A percentile compares a stretch with the other conserved stretches of the same genome.
These are phyloP conservation scores for Tagetes erecta DNA, from an alignment of 129 eudicot genomes.

Conservation along the genomic window DNA sequence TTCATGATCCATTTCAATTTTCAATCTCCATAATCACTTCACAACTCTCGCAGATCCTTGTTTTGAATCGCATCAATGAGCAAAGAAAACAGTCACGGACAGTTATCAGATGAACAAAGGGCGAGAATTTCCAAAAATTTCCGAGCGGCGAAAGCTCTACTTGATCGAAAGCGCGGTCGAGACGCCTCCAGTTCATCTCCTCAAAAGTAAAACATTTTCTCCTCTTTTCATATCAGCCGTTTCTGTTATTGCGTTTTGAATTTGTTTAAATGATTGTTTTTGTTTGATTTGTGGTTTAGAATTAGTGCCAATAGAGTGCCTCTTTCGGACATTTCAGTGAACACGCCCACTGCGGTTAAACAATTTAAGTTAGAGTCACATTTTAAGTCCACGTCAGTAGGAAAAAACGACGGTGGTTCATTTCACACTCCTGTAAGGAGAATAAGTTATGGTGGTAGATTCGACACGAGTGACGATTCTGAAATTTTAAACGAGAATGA, in stretches of 20 bases:
- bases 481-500: constrained; percentile 3
- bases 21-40: constrained; percentile 15
- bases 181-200: constrained; percentile 21
- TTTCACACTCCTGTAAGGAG: constrained; percentile 36
- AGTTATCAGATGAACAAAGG: constrained; percentile 69
- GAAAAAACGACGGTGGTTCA: constrained; percentile 20
- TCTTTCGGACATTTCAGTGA: constrained; percentile 52
- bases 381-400: constrained; percentile 2
- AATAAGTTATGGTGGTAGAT: constrained; percentile 12
- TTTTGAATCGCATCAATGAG: constrained; percentile 16
- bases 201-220: constrained; percentile 39
- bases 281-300: constrained; percentile 32
- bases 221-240: background rate
- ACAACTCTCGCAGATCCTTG: background rate
- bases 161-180: constrained; percentile 61
- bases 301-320: constrained; percentile 47
- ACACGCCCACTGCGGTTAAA: constrained; percentile 31
- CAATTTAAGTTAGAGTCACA: constrained; percentile 23
- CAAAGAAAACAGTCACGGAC: constrained; percentile 46
- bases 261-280: background rate
- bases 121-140: constrained; percentile 84
- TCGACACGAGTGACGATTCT: constrained; percentile 21
- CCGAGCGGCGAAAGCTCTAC: constrained; percentile 80
- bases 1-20: constrained; percentile 3
- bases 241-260: background rate